These are phyloP conservation scores for Penicillium sp. DNA, from an alignment of 2,329 filamentous ascomycete genomes.

Conservation along the genomic window DNA sequence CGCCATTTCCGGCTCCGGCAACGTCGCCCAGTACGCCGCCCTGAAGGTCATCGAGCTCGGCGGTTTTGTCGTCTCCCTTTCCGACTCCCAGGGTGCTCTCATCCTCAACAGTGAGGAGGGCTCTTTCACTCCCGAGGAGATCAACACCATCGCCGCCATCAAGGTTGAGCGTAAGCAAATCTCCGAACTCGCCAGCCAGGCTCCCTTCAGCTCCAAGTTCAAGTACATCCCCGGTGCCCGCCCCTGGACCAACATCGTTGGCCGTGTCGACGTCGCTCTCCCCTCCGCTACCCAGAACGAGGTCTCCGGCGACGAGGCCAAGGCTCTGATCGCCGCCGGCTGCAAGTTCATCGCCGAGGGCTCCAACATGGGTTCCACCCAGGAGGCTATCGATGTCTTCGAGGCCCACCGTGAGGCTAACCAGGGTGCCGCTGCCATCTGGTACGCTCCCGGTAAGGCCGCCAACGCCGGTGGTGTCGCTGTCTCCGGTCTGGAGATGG, in stretches of 20 bases:
- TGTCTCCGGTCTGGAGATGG: slow-evolving; percentile 97
- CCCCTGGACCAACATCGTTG: slow-evolving; percentile 81
- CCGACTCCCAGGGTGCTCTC: slow-evolving; percentile 84
- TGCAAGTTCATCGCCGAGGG: slow-evolving; percentile 89
- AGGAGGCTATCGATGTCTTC: slow-evolving; percentile 90
- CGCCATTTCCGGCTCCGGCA: slow-evolving; percentile 93
- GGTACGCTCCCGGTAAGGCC: slow-evolving; percentile 97
- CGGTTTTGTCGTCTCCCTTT: slow-evolving; percentile 86
- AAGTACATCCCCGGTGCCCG: slow-evolving; percentile 83
- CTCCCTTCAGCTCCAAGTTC: slow-evolving; percentile 63
- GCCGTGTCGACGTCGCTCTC: slow-evolving; percentile 84
- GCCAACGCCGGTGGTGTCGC: slow-evolving; percentile 97
- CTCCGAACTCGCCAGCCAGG: slow-evolving; percentile 63
- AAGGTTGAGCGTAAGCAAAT: slow-evolving; percentile 86
- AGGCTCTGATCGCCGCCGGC: slow-evolving; percentile 73
- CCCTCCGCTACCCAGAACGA: slow-evolving; percentile 98
- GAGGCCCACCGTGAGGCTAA: slow-evolving; percentile 68
- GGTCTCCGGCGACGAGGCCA: slow-evolving; percentile 85
- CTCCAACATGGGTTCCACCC: slow-evolving; percentile 98
- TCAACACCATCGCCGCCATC: slow-evolving; percentile 74
- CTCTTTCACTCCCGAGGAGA: slow-evolving; percentile 74
- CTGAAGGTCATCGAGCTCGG: slow-evolving; percentile 96
- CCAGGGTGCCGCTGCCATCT: slow-evolving; percentile 69
- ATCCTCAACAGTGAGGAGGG: slow-evolving; percentile 67
- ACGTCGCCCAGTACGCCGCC: slow-evolving; percentile 96